A percentile compares a stretch with the other conserved stretches of the same genome.
phyloP scores from a whole-genome alignment of 2,329 filamentous ascomycete species.

The Dryadomyces quercivorus region DNA sequence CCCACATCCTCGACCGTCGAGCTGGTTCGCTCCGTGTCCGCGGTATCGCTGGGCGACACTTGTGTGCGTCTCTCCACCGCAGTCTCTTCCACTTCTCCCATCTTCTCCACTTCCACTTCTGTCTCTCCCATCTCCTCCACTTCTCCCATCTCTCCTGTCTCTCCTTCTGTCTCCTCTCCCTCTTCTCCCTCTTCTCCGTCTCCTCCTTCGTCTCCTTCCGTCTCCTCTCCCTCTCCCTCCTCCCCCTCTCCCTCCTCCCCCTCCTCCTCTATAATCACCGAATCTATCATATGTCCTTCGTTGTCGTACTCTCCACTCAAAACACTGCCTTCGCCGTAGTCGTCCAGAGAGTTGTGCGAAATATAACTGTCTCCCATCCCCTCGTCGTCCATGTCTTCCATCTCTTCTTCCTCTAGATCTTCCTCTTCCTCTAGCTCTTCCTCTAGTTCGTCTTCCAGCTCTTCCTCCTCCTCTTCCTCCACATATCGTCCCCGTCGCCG shows the following conservation, averaged over 20 bases:
- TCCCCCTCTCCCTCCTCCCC: slow-evolving; percentile 11
- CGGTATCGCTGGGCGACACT: neutral
- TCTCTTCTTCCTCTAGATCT: slow-evolving; percentile 31
- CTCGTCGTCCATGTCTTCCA: slow-evolving; percentile 29
- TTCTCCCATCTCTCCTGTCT: slow-evolving; percentile 18
- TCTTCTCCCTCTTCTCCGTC: slow-evolving; percentile 22
- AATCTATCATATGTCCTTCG: slow-evolving; percentile 28
- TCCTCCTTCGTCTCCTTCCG: slow-evolving; percentile 9
- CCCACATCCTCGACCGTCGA: slow-evolving; percentile 30
- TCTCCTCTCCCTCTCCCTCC: slow-evolving; percentile 9
- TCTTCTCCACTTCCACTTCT: slow-evolving; percentile 5
- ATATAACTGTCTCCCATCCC: slow-evolving; percentile 32
- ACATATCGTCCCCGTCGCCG: slow-evolving; percentile 32
- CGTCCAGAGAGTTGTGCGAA: slow-evolving; percentile 23
- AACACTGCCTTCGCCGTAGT: slow-evolving; percentile 28
- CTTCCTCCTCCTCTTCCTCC: slow-evolving; percentile 21
- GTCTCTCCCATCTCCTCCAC: slow-evolving; percentile 9
- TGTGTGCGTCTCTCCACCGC: too few species aligned
- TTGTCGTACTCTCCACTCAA: slow-evolving; percentile 31
- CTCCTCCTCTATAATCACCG: slow-evolving; percentile 32
- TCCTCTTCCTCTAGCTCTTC: slow-evolving; percentile 31
- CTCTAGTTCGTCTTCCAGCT: slow-evolving; percentile 30
- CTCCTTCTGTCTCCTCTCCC: slow-evolving; percentile 15
- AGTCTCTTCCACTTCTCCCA: slow-evolving; percentile 2
- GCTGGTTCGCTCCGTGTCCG: neutral